Percentiles rank a stretch among this genome's conserved stretches.
Conservation (phyloP, 495 filamentous ascomycete species). For the Pseudotulostoma volvatum region DNA sequence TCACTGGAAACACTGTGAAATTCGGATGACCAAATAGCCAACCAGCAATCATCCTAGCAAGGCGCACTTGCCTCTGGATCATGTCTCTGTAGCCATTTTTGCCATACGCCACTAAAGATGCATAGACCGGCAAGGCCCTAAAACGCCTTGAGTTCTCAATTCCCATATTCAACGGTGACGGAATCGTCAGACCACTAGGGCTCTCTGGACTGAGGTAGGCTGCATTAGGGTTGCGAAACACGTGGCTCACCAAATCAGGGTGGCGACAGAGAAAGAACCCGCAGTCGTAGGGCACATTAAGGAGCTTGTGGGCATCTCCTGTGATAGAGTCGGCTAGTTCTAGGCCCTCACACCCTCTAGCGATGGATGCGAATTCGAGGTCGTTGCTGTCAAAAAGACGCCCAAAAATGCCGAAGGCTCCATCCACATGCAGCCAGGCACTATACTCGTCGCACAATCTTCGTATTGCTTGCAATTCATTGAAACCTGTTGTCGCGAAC, state of each 20-base stretch:
- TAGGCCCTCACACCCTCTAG: conserved; percentile 41
- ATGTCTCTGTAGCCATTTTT: conserved; percentile 51
- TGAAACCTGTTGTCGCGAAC: conserved; percentile 47
- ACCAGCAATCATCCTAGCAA: conserved; percentile 50
- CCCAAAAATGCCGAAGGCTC: conserved; percentile 76
- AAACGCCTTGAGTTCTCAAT: conserved; percentile 87
- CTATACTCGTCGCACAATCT: conserved; percentile 53
- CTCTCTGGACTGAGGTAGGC: conserved; percentile 49
- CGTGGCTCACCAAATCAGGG: conserved; percentile 31
- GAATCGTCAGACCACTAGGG: conserved; percentile 29
- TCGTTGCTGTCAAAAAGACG: conserved; percentile 36
- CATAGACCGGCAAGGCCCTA: conserved; percentile 76
- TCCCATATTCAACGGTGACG: conserved; percentile 73
- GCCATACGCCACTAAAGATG: conserved; percentile 62
- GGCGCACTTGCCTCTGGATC: conserved; percentile 50
- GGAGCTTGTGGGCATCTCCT: conserved; percentile 74
- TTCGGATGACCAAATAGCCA: conserved; percentile 39
- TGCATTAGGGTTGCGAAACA: conserved; percentile 75
- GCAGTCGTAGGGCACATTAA: conserved; percentile 95
- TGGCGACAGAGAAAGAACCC: conserved; percentile 73
- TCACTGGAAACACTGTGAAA: conserved; percentile 50
- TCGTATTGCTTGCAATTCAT: conserved; percentile 48
- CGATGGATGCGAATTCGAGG: conserved; percentile 41
- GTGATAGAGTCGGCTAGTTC: conserved; percentile 77
- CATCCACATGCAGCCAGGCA: conserved; percentile 86